phyloP scores from a whole-genome alignment of 1,284 basidiomycete genomes.

The Ustilago curta region DNA sequence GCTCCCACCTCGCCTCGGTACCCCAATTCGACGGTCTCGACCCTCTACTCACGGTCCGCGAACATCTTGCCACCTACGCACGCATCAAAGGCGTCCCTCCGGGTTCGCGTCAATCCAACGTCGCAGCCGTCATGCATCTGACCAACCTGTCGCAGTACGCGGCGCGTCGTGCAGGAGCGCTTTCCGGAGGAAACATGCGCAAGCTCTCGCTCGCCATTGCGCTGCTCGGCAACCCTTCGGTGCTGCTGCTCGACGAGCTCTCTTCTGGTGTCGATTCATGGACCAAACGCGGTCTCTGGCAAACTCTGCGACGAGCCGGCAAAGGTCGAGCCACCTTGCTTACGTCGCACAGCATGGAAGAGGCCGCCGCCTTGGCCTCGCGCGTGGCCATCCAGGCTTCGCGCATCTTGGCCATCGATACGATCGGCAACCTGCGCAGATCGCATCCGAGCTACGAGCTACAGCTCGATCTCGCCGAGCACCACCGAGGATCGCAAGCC shows the following conservation, averaged over 20 bases:
- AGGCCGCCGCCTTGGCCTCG: constrained; percentile 79
- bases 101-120: constrained; percentile 73
- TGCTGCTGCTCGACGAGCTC: constrained; percentile 84
- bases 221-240: constrained; percentile 81
- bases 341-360: constrained; percentile 81
- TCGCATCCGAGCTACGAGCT: constrained; percentile 82
- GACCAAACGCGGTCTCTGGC: constrained; percentile 86
- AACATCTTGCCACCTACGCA: constrained; percentile 75
- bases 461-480: constrained; percentile 77
- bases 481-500: constrained; percentile 14
- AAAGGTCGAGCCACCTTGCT: constrained; percentile 67
- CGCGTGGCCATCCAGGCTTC: constrained; percentile 54
- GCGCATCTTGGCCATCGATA: constrained; percentile 74
- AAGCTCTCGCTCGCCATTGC: constrained; percentile 83
- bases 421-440: constrained; percentile 75
- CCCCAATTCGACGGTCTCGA: constrained; percentile 87
- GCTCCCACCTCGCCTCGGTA: constrained; percentile 37
- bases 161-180: constrained; percentile 77
- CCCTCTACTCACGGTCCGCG: constrained; percentile 79
- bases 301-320: constrained; percentile 77
- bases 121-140: constrained; percentile 75
- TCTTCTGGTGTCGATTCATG: constrained; percentile 84
- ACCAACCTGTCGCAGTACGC: constrained; percentile 77
- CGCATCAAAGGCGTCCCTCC: constrained; percentile 75
- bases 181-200: constrained; percentile 79